These are phyloP conservation scores for Pythium pyrilobum DNA, from an alignment of 352 stramenopile species.

Conservation along the genomic window DNA sequence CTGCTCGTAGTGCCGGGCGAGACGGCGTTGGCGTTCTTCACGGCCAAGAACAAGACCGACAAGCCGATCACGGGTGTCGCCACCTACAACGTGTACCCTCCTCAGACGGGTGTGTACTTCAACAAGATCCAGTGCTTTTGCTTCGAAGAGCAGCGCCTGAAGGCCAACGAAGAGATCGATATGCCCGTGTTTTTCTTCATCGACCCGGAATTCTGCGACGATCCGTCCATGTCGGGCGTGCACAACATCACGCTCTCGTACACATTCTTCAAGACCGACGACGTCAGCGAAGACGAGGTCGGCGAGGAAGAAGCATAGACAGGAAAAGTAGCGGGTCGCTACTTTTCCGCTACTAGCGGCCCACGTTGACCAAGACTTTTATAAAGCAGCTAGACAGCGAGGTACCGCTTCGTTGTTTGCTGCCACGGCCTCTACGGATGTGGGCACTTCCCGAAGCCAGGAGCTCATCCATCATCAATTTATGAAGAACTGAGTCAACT, in stretches of 20 bases:
- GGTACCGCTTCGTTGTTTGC: no score
- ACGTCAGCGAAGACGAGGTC: constrained; percentile 90
- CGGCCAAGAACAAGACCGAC: constrained; percentile 95
- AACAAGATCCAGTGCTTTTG: constrained; percentile 99
- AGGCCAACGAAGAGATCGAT: constrained; percentile 97
- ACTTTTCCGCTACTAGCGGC: no score
- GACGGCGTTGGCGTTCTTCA: constrained; percentile 99
- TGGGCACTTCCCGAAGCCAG: no score
- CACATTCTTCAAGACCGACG: constrained; percentile 97
- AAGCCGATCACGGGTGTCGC: constrained; percentile 98
- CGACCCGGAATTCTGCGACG: constrained; percentile 97
- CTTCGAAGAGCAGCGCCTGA: constrained; percentile 98
- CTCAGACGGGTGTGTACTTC: constrained; percentile 97
- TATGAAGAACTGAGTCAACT: no score
- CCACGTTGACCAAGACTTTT: no score
- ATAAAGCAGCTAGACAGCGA: no score
- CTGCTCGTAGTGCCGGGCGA: constrained; percentile 94
- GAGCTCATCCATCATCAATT: no score
- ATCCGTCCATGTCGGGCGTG: constrained; percentile 95
- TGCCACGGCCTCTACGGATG: no score
- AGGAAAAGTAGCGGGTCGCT: background rate
- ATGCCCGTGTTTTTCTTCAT: constrained; percentile 99
- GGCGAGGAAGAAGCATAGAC: constrained; percentile 54
- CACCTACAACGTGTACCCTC: constrained; percentile 99
- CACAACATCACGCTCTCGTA: constrained; percentile 98